Evolutionary conservation across 495 filamentous ascomycete genomes (phyloP).

Genomic region (Neurospora africana): DNA sequence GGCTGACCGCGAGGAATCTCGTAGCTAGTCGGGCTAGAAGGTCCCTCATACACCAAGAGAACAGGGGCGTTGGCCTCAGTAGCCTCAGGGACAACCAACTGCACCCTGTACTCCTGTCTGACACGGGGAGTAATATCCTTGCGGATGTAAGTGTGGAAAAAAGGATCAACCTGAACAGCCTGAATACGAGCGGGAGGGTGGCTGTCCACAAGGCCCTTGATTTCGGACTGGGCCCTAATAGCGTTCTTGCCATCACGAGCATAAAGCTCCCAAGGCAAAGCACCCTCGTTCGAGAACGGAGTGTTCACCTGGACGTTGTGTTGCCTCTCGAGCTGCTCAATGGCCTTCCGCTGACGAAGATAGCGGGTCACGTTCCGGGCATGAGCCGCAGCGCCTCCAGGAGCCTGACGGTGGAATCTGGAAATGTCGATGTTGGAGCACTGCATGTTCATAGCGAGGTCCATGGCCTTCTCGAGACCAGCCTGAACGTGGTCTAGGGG

Average conservation of each 20-base stretch:
- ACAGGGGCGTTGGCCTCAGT: slow-evolving; percentile 50
- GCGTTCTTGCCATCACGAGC: slow-evolving; percentile 73
- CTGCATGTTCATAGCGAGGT: slow-evolving; percentile 73
- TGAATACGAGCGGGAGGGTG: slow-evolving; percentile 69
- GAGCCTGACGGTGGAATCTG: slow-evolving; percentile 62
- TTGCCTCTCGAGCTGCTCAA: slow-evolving; percentile 64
- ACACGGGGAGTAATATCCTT: slow-evolving; percentile 52
- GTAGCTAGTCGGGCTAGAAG: slow-evolving; percentile 45
- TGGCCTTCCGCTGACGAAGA: slow-evolving; percentile 60
- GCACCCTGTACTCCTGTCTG: slow-evolving; percentile 65
- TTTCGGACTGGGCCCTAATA: slow-evolving; percentile 68
- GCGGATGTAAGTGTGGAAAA: slow-evolving; percentile 71
- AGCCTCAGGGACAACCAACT: slow-evolving; percentile 62
- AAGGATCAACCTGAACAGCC: slow-evolving; percentile 65
- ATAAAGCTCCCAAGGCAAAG: slow-evolving; percentile 74
- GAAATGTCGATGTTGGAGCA: slow-evolving; percentile 68
- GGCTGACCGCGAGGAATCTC: slow-evolving; percentile 54
- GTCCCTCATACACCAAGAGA: slow-evolving; percentile 76
- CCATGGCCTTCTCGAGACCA: slow-evolving; percentile 69
- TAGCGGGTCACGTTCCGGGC: slow-evolving; percentile 79
- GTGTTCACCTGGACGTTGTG: slow-evolving; percentile 76
- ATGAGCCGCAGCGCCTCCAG: slow-evolving; percentile 59
- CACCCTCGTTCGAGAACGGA: slow-evolving; percentile 48
- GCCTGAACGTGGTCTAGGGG: slow-evolving; percentile 57
- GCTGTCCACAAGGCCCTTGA: slow-evolving; percentile 66